Percentiles rank a stretch among this genome's conserved stretches.
phyloP scores from a whole-genome alignment of 2,329 filamentous ascomycete genomes.

The Chrysoporthe deuterocubensis region DNA sequence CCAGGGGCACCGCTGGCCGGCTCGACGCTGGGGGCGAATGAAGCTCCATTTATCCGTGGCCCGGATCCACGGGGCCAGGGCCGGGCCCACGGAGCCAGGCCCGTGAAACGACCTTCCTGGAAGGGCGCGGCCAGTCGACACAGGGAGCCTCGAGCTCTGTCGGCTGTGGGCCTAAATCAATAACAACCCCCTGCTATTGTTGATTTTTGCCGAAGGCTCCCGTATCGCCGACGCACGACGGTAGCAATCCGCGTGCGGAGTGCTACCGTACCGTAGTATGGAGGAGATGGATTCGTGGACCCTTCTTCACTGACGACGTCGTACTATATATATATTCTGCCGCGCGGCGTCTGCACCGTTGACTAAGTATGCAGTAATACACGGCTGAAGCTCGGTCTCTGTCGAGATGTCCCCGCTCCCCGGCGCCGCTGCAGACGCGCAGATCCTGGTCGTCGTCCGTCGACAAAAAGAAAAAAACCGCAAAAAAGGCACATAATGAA shows the following conservation, averaged over 20 bases:
- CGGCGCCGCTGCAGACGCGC: too few relatives aligned
- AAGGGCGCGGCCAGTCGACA: neutral
- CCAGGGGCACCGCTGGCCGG: neutral
- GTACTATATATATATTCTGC: neutral
- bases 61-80: neutral
- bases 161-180: too few relatives aligned
- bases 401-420: too few relatives aligned
- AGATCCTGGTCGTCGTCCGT: too few relatives aligned
- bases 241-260: neutral
- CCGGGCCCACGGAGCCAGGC: neutral
- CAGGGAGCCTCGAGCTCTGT: too few relatives aligned
- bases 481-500: neutral
- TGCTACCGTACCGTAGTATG: neutral
- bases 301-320: neutral
- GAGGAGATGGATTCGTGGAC: neutral
- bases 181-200: too few relatives aligned
- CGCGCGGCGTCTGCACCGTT: neutral
- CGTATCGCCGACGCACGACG: neutral
- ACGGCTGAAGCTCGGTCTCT: neutral
- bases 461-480: neutral
- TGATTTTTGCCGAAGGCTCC: neutral
- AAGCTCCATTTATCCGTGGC: neutral
- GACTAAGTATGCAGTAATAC: neutral
- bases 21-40: neutral
- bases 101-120: slow-evolving; percentile 4